phyloP scores from a whole-genome alignment of 768 basidiomycete genomes.

The Tephrocybe sp. region DNA sequence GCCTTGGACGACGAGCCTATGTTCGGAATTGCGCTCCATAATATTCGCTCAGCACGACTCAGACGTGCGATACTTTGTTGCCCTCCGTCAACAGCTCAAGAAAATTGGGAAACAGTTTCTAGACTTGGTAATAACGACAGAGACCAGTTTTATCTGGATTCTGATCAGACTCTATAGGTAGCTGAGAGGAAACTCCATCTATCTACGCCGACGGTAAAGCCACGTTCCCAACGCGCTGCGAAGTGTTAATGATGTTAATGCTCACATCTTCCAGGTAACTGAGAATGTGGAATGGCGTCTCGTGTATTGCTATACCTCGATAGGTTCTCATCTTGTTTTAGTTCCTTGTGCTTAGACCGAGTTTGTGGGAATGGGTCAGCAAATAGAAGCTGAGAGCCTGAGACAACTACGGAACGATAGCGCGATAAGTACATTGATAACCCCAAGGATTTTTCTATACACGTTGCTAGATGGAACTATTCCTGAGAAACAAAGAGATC shows the following conservation, averaged over 20 bases:
- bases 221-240: background rate
- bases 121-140: constrained; percentile 22
- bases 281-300: constrained; percentile 6
- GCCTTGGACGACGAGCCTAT: constrained; percentile 53
- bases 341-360: constrained; percentile 1
- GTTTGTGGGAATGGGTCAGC: no score
- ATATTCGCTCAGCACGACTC: constrained; percentile 12
- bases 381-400: no score
- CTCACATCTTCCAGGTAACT: constrained; percentile 1
- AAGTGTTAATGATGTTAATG: background rate
- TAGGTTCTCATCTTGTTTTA: constrained; percentile 14
- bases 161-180: background rate
- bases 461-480: no score
- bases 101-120: constrained; percentile 24
- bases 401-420: no score
- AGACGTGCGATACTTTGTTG: constrained; percentile 22
- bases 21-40: constrained; percentile 35
- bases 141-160: background rate
- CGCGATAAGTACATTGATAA: no score
- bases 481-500: no score
- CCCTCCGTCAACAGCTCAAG: constrained; percentile 32
- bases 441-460: no score
- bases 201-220: background rate
- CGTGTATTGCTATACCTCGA: constrained; percentile 10
- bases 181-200: background rate